Evolutionary conservation across 441 rosid genomes (phyloP).

Genomic region (Metrosideros polymorpha): DNA sequence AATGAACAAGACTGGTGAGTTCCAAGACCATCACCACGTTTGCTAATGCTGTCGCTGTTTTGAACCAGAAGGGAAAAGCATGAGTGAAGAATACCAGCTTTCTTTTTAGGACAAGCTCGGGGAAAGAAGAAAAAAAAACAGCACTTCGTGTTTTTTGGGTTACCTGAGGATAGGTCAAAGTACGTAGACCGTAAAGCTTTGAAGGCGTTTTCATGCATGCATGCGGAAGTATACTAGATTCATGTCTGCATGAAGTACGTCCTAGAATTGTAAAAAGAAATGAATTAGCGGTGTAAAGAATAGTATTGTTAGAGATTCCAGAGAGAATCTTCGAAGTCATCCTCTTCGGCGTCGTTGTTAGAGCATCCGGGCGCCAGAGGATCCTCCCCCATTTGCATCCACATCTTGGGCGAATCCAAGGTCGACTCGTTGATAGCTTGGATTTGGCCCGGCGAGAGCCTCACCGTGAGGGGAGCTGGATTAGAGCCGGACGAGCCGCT

Average conservation of each 20-base stretch:
- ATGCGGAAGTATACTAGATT: not conserved
- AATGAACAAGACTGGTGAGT: not conserved
- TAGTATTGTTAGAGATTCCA: not conserved
- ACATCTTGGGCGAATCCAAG: slow-evolving; percentile 7
- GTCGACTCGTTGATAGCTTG: slow-evolving; percentile 6
- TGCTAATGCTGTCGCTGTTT: not conserved
- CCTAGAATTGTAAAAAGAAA: not conserved
- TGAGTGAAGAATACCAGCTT: not conserved
- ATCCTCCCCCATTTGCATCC: slow-evolving; percentile 1
- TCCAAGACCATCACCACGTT: not conserved
- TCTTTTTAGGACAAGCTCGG: not conserved
- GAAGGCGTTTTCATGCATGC: not conserved
- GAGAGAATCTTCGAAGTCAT: not conserved
- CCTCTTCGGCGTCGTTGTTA: not conserved
- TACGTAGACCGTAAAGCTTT: not conserved
- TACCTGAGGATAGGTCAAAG: not conserved
- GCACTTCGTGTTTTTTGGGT: not conserved
- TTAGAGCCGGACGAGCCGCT: not conserved
- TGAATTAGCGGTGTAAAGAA: not conserved
- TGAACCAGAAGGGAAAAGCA: not conserved
- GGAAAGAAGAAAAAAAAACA: not conserved
- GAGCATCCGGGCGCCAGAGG: not conserved
- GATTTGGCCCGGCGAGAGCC: slow-evolving; percentile 5
- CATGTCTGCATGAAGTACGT: not conserved
- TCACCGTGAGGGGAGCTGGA: not conserved